Base-by-base conservation (phyloP, 2,329 filamentous ascomycete genomes). In the Mariannaea elegans region DNA sequence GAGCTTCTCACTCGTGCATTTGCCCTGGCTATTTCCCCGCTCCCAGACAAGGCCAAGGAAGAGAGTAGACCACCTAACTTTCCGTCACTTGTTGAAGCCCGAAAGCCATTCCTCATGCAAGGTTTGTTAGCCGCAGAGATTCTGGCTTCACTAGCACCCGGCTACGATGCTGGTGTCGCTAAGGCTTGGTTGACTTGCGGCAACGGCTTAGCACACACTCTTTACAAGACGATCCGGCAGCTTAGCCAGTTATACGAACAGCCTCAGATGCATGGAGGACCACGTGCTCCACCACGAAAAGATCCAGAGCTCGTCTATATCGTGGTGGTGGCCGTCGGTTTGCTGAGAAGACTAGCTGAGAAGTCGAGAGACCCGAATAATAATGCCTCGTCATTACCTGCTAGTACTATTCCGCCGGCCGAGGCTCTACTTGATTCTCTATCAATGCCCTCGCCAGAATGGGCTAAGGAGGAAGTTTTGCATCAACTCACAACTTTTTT, bases 101-200 rank as follows among this genome's bases (percentile, higher is more conserved):
- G 95, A 56, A 97, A 97, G 76, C 90, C 95, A 1, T 90, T 93
- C 70, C 80, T 99, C 10, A 95, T 97, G 84, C 95, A 99, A 77
- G 94, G 93, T 1, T 86, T 98, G 69, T 82, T 98, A 6, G 91
- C 93, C 1, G 94, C 93, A 0, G 94, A 98, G 67, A 96, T 98
- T 50, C 79, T 98, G 3, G 88, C 93, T 0, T 89, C 89, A 9
- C 81, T 97, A 12, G 87, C 88, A 3, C 90, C 90, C 2, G 84
- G 85, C 4, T 83, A 87, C n/a, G 93, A 96, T 65, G 84, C 84
- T 14, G 84, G 87, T 4, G 78, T 97, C 7, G 90, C 94, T 4
- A 87, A 87, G 56, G 82, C 86, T 0, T 98, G 95, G 94, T 84
- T 98, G 7, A 87, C 89, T 36, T 93, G 91, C 3, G 87, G 90